These are phyloP conservation scores for Phytophthora pisi DNA, from an alignment of 352 stramenopile genomes.

Conservation along the genomic window DNA sequence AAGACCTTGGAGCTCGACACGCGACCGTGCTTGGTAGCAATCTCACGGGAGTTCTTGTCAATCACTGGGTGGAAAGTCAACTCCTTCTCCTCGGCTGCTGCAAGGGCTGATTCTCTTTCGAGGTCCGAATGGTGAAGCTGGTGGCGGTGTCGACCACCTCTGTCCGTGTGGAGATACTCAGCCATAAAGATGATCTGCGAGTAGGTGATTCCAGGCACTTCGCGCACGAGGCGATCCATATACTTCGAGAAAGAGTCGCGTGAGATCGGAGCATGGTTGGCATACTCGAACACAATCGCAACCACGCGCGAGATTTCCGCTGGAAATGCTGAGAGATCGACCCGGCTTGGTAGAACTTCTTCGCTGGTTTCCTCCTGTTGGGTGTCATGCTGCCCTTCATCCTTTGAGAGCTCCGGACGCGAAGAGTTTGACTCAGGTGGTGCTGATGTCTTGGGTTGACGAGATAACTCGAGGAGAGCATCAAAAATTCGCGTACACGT, in stretches of 20 bases:
- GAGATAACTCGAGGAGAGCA: conserved; percentile 29
- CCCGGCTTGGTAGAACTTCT: conserved; percentile 32
- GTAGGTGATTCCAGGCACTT: conserved; percentile 70
- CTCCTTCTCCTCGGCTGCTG: conserved; percentile 44
- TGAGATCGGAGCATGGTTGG: conserved; percentile 52
- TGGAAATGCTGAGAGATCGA: conserved; percentile 56
- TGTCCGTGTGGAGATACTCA: conserved; percentile 52
- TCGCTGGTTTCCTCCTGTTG: conserved; percentile 13
- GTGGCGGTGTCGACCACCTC: conserved; percentile 33
- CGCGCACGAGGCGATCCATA: conserved; percentile 70
- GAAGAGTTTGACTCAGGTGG: conserved; percentile 6
- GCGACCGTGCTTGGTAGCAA: conserved; percentile 68
- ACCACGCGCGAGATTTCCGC: conserved; percentile 60
- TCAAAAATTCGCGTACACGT: conserved; percentile 68
- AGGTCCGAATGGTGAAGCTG: conserved; percentile 23
- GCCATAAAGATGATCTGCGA: conserved; percentile 77
- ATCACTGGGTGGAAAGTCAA: conserved; percentile 76
- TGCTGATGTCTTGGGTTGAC: neutral
- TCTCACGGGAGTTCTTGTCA: conserved; percentile 69
- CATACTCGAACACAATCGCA: conserved; percentile 71
- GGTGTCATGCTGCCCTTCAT: neutral
- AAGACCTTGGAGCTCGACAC: conserved; percentile 69
- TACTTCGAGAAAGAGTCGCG: conserved; percentile 44
- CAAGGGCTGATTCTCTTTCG: conserved; percentile 25
- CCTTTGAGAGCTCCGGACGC: conserved; percentile 1